Evolutionary conservation across 805 yeast species (phyloP), one percentile per base, ranked within the genome.

Genomic region (Saccharomycopsis sp.): DNA sequence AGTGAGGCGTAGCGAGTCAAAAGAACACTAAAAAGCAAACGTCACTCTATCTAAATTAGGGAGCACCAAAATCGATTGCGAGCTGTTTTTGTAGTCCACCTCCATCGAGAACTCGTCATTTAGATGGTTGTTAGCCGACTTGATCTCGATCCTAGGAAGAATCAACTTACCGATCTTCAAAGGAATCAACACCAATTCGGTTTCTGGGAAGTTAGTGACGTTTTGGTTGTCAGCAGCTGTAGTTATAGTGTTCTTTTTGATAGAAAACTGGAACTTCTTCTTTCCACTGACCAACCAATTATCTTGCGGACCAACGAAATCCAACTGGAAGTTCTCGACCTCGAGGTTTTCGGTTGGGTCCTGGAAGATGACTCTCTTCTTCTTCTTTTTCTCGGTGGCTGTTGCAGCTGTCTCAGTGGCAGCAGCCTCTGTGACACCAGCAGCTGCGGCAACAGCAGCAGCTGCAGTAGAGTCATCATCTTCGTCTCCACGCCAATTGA

Each of bases 221-320:
- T 60, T 15, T 58, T 60, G 24, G 62, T 56, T 29, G n/a, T 15
- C 56, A 53, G 17, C 22, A 25, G 15, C 38, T 53, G 25, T 44
- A 19, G 3, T 44, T 19, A 47, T 54, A 51, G 52, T 25, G 42
- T 53, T 56, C 55, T 64, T 60, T 8, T 70, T 73, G 3, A 78
- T 70, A 1, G 73, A 67, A 61, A 90, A 80, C 9, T 74, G 68
- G 52, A 82, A 81, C 58, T 75, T 76, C 60, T 82, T 83, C 61
- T 80, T 76, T 0, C 98, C 98, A 3, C 89, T 83, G 2, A 91
- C 73, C 2, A 90, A 68, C 98, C 98, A 93, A 56, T 77, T 79
- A 23, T 90, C 97, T 29, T 75, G 75, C 29, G 77, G 80, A 25
- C 79, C 77, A 17, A 72, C 69, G 0, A 87, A 66, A 17, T 78